Evolutionary conservation across 108 stramenopile genomes (phyloP), one percentile per base, ranked within the genome.

Genomic region (Aurantiochytrium sp.): DNA sequence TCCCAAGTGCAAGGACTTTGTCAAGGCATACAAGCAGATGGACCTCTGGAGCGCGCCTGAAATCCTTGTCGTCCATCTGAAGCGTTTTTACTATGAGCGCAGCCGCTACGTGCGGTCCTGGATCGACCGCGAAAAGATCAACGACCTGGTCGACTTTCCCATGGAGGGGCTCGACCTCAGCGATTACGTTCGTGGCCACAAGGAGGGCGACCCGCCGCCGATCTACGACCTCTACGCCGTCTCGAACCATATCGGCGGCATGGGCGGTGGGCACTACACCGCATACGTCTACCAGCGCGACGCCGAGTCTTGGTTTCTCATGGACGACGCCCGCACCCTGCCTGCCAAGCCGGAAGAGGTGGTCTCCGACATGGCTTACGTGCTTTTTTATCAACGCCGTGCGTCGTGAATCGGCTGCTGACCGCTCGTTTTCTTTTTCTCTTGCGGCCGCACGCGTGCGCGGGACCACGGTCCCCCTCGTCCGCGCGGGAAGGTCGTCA

Each of bases 251-350:
- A 96, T 94, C 54, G 99, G 99, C 52, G 96, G 96, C n/a, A 91
- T 99, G 69, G 97, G 98, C 37, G 98, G 97, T 24, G 98, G 98
- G 0, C 98, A 99, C 90, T 99, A 99, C 93, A 98, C 98, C 30
- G 98, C 98, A 0, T 95, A 95, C 55, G 96, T 95, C 8, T 89
- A 93, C 37, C 94, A 97, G 87, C 94, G 93, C 88, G 86, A 87
- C 30, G 95, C 31, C 27, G 68, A 37, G 12, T 24, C 50, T 4
- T 93, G 93, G 93, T 92, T 90, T 4, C 0, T 8, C 24, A 52
- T 86, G 48, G 86, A 86, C 42, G 86, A 86, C 10, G 4, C 54
- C 4, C 55, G 86, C 4, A 55, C 55, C 12, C 6, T 10, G 4
- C 21, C 10, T 4, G 86, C 54, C 1, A 37, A 32, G 21, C 19